Base-by-base conservation (phyloP, 2,329 filamentous ascomycete species). In the Thielaviopsis euricoi region DNA sequence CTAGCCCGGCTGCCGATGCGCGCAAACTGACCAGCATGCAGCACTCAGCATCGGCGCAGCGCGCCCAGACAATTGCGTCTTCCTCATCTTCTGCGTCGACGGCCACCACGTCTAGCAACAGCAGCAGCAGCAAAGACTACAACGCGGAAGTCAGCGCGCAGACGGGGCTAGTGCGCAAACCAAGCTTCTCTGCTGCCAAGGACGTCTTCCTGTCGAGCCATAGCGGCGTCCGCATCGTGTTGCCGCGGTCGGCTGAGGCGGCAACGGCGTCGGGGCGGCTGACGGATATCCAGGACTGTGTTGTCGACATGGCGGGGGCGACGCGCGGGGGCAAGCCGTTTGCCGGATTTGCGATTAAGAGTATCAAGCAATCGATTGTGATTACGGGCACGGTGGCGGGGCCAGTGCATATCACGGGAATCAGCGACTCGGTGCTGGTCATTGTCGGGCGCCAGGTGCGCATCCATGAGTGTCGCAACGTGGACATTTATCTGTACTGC, bases 381-480 rank as follows among this genome's bases (percentile, higher is more conserved):
- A 73, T 96, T 15, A 86, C 85, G 46, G 89, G 90, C 0, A 80
- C 81, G 58, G 86, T 96, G 6, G 76, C 78, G 48, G 93, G 93
- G 0, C 81, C 93, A 0, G 82, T 85, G 9, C 91, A 97, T 67
- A 79, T 97, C 55, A 97, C 91, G 0, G 78, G 76, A 0, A 73
- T 95, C 1, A 73, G 76, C 55, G 75, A 88, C 64, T 87, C 83
- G 62, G 79, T 89, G n/a, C 70, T 95, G 15, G 81, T 96, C 0
- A 82, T 95, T 2, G 77, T 81, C 6, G 86, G 87, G 56, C 79
- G 86, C n/a, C 93, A 98, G 69, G 89, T 95, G 65, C 81, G 93
- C 22, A 91, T 98, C 74, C 93, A 98, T 68, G 86, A 91, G 63
- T 94, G 88, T 66, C 76, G 73, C 51, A 79, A 89, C 61, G 86